Conservation (phyloP, 2,329 filamentous ascomycete genomes). For the Aphanoascus verrucosus region DNA sequence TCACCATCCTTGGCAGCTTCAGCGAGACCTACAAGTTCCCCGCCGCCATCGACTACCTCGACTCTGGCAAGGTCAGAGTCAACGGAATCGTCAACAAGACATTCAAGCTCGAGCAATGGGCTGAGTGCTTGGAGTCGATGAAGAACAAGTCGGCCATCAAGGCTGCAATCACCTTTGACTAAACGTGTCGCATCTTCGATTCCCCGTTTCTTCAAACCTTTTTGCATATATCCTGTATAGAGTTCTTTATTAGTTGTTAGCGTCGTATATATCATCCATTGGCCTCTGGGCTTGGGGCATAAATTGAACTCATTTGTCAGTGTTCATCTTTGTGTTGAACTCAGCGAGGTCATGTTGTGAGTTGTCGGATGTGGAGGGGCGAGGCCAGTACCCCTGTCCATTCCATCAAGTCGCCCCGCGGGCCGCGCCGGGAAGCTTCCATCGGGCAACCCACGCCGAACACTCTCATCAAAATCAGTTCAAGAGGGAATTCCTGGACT, state of each 20-base stretch:
- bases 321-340: too few relatives aligned
- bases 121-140: constrained; percentile 58
- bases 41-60: constrained; percentile 45
- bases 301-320: background rate
- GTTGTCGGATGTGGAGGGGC: too few relatives aligned
- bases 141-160: constrained; percentile 64
- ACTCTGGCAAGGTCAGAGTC: constrained; percentile 38
- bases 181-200: constrained; percentile 16
- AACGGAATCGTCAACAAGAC: constrained; percentile 62
- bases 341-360: too few relatives aligned
- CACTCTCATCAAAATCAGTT: too few relatives aligned
- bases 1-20: constrained; percentile 63
- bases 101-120: constrained; percentile 63
- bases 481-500: too few relatives aligned
- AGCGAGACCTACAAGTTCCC: constrained; percentile 65
- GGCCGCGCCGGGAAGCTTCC: too few relatives aligned
- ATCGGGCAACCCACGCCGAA: too few relatives aligned
- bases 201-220: background rate
- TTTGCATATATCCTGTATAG: constrained; percentile 1
- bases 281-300: background rate
- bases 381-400: too few relatives aligned
- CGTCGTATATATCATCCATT: background rate
- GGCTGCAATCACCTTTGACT: constrained; percentile 61
- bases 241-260: background rate
- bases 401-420: too few relatives aligned